Conservation (phyloP, 345 rosid species). For the Salix purpurea region DNA sequence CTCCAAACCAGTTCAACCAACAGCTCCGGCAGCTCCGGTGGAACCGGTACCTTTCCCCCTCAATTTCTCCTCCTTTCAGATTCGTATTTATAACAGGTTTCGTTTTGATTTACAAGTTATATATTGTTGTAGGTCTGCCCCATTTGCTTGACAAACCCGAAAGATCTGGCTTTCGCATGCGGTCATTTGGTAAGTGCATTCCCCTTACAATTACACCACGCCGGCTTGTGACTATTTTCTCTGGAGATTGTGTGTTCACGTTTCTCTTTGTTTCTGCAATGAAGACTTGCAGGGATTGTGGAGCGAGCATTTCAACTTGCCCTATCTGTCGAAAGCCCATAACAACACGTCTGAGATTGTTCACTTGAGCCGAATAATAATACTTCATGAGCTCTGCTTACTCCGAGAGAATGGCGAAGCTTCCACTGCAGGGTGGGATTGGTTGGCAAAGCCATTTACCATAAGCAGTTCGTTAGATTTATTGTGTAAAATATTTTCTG, state of each 20-base stretch:
- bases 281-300: slow-evolving; percentile 92
- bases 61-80: neutral
- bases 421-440: neutral
- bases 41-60: slow-evolving; percentile 39
- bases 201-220: neutral
- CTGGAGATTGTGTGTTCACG: neutral
- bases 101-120: slow-evolving; percentile 7
- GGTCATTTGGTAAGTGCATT: slow-evolving; percentile 72
- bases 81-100: slow-evolving; percentile 4
- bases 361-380: slow-evolving; percentile 24
- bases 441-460: neutral
- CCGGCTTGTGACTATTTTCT: neutral
- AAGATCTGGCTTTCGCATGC: slow-evolving; percentile 95
- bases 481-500: neutral
- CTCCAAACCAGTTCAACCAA: slow-evolving; percentile 36
- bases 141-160: slow-evolving; percentile 84
- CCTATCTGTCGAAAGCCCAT: slow-evolving; percentile 76
- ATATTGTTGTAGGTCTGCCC: slow-evolving; percentile 70
- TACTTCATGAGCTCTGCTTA: neutral
- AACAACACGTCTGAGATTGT: slow-evolving; percentile 65
- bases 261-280: neutral
- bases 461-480: neutral
- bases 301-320: slow-evolving; percentile 45
- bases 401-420: no score
- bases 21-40: slow-evolving; percentile 26